Evolutionary conservation across 805 yeast species (phyloP), one percentile per base, ranked within the genome.

Genomic region (Suhomyces canberraensis): DNA sequence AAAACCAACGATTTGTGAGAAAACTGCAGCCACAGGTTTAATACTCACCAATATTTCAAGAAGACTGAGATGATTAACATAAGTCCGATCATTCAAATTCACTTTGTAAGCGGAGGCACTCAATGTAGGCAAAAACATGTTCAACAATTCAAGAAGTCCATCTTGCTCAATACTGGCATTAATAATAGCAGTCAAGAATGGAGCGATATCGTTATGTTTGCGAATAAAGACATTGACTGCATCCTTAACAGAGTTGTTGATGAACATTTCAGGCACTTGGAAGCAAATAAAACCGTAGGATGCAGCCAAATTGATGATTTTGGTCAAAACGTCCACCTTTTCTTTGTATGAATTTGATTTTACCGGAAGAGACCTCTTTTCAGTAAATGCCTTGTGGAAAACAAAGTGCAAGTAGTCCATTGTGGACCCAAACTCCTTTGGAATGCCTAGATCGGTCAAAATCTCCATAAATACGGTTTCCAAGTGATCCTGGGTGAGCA

Each of bases 211-310:
- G 16, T 39, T 32, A 22, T 41, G 47, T 18, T 42, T 44, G 8
- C 33, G 33, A n/a, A 64, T 45, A 37, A 67, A 56, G 4, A 45
- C 40, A 11, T 51, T 50, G 4, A 64, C 45, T 1, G 61, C 44
- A 8, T 35, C 38, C 11, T 58, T 54, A 14, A 72, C 43, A 31
- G 70, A 65, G 41, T 62, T 61, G 43, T 70, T 64, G 26, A 66
- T 40, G 39, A 75, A 73, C 75, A 76, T 75, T 37, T 81, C 90
- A 8, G 84, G 81, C 3, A 79, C 74, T 56, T 81, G 87, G 51
- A 84, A 80, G 16, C 81, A 59, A 16, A 84, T 79, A 19, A 81
- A 63, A 0, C 86, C 88, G 57, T 80, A 85, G 17, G 84, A 78
- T 11, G 79, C 61, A 11, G 76, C 53, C 28, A 75, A 61, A 28